A percentile compares a stretch with the other conserved stretches of the same genome.
Conservation (phyloP, 2,329 filamentous ascomycete genomes). For the Decorospora gaudefroyi region DNA sequence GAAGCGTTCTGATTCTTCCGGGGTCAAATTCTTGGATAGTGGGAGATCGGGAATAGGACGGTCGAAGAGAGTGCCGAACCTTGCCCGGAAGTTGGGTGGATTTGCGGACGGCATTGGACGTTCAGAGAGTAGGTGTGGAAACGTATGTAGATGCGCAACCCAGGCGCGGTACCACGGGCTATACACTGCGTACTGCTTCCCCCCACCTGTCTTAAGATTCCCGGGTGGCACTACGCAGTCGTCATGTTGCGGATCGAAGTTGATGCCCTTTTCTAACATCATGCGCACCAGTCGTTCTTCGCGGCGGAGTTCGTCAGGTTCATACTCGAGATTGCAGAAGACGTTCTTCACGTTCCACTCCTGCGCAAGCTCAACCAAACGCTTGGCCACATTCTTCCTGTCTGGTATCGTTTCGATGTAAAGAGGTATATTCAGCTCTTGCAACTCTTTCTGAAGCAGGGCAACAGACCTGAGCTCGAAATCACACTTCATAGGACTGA, state of each 20-base stretch:
- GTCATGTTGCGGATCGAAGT: slow-evolving; percentile 75
- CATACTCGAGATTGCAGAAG: slow-evolving; percentile 86
- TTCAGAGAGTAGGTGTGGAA: slow-evolving; percentile 68
- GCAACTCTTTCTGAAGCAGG: slow-evolving; percentile 68
- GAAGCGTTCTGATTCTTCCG: slow-evolving; percentile 47
- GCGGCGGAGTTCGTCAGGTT: slow-evolving; percentile 83
- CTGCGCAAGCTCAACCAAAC: slow-evolving; percentile 67
- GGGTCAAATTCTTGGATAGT: slow-evolving; percentile 62
- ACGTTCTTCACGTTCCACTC: slow-evolving; percentile 76
- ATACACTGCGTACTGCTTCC: slow-evolving; percentile 83
- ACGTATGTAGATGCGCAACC: slow-evolving; percentile 71
- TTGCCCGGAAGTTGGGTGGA: slow-evolving; percentile 52
- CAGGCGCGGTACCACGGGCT: slow-evolving; percentile 80
- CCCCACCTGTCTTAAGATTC: slow-evolving; percentile 65
- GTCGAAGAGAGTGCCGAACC: slow-evolving; percentile 51
- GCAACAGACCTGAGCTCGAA: slow-evolving; percentile 75
- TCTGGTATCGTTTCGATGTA: slow-evolving; percentile 72
- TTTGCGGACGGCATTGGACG: slow-evolving; percentile 64
- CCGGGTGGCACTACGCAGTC: slow-evolving; percentile 82
- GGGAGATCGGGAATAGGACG: slow-evolving; percentile 56
- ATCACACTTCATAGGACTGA: slow-evolving; percentile 73
- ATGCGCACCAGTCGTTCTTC: slow-evolving; percentile 69
- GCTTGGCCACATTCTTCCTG: slow-evolving; percentile 63
- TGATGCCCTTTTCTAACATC: slow-evolving; percentile 66
- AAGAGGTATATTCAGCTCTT: slow-evolving; percentile 74